These are phyloP conservation scores for Talaromyces sp. DNA, from an alignment of 2,329 filamentous ascomycete species.

Conservation along the genomic window DNA sequence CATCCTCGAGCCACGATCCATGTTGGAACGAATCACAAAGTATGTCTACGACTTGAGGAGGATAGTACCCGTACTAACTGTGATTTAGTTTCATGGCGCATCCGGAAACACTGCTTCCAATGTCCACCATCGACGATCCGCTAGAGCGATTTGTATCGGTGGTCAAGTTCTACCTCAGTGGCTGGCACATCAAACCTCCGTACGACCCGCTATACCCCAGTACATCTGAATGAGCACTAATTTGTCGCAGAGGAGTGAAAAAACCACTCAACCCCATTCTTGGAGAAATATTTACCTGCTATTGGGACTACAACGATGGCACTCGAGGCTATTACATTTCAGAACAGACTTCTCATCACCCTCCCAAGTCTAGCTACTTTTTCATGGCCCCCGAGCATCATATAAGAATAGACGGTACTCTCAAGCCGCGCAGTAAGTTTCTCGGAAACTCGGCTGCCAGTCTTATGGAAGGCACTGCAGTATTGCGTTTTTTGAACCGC, in stretches of 20 bases:
- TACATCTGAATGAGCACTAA: background rate
- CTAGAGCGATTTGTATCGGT: slow-evolving; percentile 87
- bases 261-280: slow-evolving; percentile 96
- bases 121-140: slow-evolving; percentile 84
- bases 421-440: slow-evolving; percentile 94
- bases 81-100: slow-evolving; percentile 91
- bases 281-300: slow-evolving; percentile 90
- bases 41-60: slow-evolving; percentile 45
- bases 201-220: slow-evolving; percentile 48
- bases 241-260: slow-evolving; percentile 76
- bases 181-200: slow-evolving; percentile 98
- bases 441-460: slow-evolving; percentile 95
- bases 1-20: slow-evolving; percentile 94
- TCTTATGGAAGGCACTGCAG: slow-evolving; percentile 95
- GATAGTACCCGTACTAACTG: slow-evolving; percentile 22
- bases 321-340: slow-evolving; percentile 93
- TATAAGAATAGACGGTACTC: slow-evolving; percentile 89
- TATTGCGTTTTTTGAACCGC: slow-evolving; percentile 76
- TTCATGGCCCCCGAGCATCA: slow-evolving; percentile 94
- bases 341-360: slow-evolving; percentile 97
- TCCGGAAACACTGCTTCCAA: slow-evolving; percentile 87
- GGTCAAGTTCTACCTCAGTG: slow-evolving; percentile 96
- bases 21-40: slow-evolving; percentile 99
- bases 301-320: slow-evolving; percentile 84
- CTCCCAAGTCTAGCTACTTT: slow-evolving; percentile 98